Base-by-base conservation (phyloP, 305 asterid species). In the Ajuga reptans region DNA sequence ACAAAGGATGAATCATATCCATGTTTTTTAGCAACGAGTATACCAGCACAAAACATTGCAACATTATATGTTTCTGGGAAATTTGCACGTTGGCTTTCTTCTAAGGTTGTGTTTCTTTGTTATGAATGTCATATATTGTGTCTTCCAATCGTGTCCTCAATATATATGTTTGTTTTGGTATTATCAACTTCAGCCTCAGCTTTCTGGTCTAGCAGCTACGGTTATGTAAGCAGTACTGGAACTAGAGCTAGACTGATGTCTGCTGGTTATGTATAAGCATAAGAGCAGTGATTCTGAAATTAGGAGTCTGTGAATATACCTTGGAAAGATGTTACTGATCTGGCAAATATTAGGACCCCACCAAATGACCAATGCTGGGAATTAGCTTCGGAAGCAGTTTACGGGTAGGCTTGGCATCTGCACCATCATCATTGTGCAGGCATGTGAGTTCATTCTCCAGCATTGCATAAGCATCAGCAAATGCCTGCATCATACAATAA, bases 381-480 rank as follows among this genome's bases (percentile, higher is more conserved):
- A 93, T 86, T 68, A 93, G 83, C 82, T 84, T 89, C 10, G 96
- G 92, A 65, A 93, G 99, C 77, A 93, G 78, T 84, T 87, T 85
- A 64, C 77, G 57, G 50, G 84, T 61, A 51, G 83, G 81, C 74
- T 66, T 80, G 72, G 78, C 51, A 83, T 76, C 74, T 45, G 74
- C 58, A 60, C 77, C 90, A 72, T 81, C 89, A 54, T 80, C 82
- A 52, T 57, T 63, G 45, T 81, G 76, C 64, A 84, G 77, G 72
- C 80, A 74, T 27, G 84, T 52, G 59, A 87, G 83, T 85, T 87
- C 96, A 69, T 76, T 83, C 80, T 87, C 88, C 76, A 93, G 83
- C 86, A 86, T 86, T 67, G 91, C 84, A 89, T 93, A 82, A 76
- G 99, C 99, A 89, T 93, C 99, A 6, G 97, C 96, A 81, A 90